Conservation (phyloP, 495 filamentous ascomycete species). For the Cairneyella variabilis region DNA sequence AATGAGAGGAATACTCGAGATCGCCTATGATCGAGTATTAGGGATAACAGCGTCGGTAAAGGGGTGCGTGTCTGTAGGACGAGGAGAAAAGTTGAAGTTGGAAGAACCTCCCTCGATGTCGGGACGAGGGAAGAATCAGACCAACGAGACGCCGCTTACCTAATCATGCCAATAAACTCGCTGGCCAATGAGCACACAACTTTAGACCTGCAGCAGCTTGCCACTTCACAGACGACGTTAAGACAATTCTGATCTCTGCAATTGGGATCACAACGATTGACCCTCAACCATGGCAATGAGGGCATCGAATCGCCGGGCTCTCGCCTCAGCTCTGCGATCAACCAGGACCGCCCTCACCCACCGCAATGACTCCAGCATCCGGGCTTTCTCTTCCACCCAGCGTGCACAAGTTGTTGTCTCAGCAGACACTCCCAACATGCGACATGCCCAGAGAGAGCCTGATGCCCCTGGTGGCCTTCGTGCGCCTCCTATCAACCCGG, state of each 20-base stretch:
- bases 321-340: conserved; percentile 56
- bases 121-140: not conserved
- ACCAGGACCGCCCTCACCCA: conserved; percentile 37
- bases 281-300: conserved; percentile 61
- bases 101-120: not conserved
- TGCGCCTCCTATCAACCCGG: conserved; percentile 81
- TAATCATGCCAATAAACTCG: too few relatives aligned
- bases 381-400: conserved; percentile 19
- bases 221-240: too few relatives aligned
- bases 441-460: conserved; percentile 28
- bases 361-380: conserved; percentile 13
- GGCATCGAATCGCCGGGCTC: conserved; percentile 57
- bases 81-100: not conserved
- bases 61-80: not conserved
- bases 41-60: too few relatives aligned
- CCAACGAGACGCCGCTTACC: too few relatives aligned
- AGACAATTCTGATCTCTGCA: too few relatives aligned
- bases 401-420: conserved; percentile 40
- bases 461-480: conserved; percentile 21
- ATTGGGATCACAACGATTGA: conserved; percentile 35
- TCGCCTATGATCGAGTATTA: not conserved
- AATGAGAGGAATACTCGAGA: not conserved
- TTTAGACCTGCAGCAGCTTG: too few relatives aligned
- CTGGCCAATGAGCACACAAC: too few relatives aligned
- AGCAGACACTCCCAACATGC: conserved; percentile 57